Conservation (phyloP, 225 moss, liverwort and hornwort genomes). For the Lunularia cruciata region DNA sequence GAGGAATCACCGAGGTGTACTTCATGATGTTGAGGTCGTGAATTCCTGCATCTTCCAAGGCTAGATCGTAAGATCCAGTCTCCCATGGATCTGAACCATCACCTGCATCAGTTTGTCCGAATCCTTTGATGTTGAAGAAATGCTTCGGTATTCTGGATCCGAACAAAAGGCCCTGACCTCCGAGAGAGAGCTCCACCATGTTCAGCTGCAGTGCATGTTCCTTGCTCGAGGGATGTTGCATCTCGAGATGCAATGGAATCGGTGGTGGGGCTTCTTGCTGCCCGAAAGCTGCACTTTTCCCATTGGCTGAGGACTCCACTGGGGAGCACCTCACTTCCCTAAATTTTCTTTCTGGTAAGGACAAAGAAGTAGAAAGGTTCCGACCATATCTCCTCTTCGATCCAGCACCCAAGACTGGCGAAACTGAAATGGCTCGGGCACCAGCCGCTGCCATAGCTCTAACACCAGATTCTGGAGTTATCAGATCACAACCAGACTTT, state of each 20-base stretch:
- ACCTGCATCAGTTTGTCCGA: slow-evolving; percentile 61
- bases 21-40: slow-evolving; percentile 63
- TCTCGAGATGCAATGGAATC: background rate
- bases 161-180: slow-evolving; percentile 58
- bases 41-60: slow-evolving; percentile 61
- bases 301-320: too few relatives aligned
- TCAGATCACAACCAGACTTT: too few relatives aligned
- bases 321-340: too few relatives aligned
- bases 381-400: too few relatives aligned
- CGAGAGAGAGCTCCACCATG: slow-evolving; percentile 54
- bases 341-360: too few relatives aligned
- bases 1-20: slow-evolving; percentile 70
- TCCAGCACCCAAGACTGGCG: too few relatives aligned
- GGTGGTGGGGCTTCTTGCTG: too few relatives aligned
- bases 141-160: slow-evolving; percentile 72
- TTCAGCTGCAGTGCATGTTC: slow-evolving; percentile 30
- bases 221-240: slow-evolving; percentile 3
- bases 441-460: too few relatives aligned
- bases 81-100: slow-evolving; percentile 73
- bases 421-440: too few relatives aligned
- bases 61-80: slow-evolving; percentile 72
- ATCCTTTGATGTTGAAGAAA: slow-evolving; percentile 59
- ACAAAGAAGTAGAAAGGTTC: too few relatives aligned
- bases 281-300: too few relatives aligned
- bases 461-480: too few relatives aligned